Evolutionary conservation across 83 land plant species (phyloP), one percentile per base, ranked within the genome.

Genomic region (Diphasiastrum complanatum): DNA sequence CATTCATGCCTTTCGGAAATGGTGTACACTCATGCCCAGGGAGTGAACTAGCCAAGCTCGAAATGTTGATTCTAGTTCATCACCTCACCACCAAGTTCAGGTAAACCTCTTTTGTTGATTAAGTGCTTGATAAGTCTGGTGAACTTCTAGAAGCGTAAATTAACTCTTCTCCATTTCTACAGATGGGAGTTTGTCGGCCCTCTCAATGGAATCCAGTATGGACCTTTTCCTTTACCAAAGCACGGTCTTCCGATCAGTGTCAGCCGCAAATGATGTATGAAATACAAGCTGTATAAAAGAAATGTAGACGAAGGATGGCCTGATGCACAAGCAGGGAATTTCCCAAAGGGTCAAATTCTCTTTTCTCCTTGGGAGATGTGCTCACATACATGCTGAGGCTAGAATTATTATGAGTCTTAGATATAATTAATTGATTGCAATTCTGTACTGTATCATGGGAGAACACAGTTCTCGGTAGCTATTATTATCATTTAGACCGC

Each of bases 1-100:
- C 96, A 1, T 89, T 72, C 64, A 47, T 89, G 83, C 87, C 96
- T 30, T 89, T 89, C 64, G 96, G 96, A 1, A 79, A 63, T 60
- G 96, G 96, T 27, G 47, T 62, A 61, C 96, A 89, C 45, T 71
- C 87, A 0, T 89, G 96, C 56, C 96, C 96, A 4, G 96, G 96
- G 11, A 85, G 81, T 71, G 92, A 89, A 64, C 65, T 89, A n/a
- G 96, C 96, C 19, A 79, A 85, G 74, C 75, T 86, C 55, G 96
- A 85, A 61, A 85, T 89, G 34, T 70, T 85, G 30, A 74, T 89
- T 24, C 72, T 89, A 1, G 69, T 89, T 26, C 96, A 85, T 60
- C 91, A 89, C 65, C 79, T 89, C 18, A 85, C 83, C 38, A 88
- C 95, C 30, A 85, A 82, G 55, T 88, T 77, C 76, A 85, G 84